phyloP scores from a whole-genome alignment of 306 rosid genomes.

The Arachis stenosperma region DNA sequence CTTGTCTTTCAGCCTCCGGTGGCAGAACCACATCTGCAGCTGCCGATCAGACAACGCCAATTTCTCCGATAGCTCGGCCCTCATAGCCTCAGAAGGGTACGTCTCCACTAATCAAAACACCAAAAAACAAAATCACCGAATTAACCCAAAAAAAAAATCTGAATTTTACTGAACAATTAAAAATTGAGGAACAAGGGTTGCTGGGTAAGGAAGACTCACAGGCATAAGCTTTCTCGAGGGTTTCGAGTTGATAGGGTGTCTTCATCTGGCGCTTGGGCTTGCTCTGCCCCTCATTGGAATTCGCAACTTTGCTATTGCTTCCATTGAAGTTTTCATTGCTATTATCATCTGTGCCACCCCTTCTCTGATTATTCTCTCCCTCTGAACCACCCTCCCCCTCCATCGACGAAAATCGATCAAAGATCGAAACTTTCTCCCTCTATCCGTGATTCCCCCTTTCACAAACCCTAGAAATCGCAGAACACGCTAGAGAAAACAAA shows the following conservation, averaged over 20 bases:
- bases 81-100: constrained; percentile 78
- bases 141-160: not conserved
- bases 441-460: not conserved
- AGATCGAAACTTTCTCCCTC: constrained; percentile 49
- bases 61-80: constrained; percentile 80
- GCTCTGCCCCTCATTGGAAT: constrained; percentile 87
- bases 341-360: constrained; percentile 41
- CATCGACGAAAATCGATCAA: constrained; percentile 60
- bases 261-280: constrained; percentile 99
- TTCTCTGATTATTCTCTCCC: constrained; percentile 54
- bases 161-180: constrained; percentile 1
- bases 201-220: constrained; percentile 46
- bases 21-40: constrained; percentile 99
- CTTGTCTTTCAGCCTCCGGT: constrained; percentile 91
- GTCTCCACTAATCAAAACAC: constrained; percentile 77
- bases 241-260: constrained; percentile 95
- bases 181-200: constrained; percentile 35
- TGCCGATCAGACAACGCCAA: constrained; percentile 96
- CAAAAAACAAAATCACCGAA: constrained; percentile 1
- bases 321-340: constrained; percentile 45
- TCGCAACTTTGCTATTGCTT: constrained; percentile 51
- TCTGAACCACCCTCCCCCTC: constrained; percentile 70
- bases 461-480: constrained; percentile 62
- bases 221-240: constrained; percentile 91
- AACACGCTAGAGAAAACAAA: constrained; percentile 34